A percentile compares a stretch with the other conserved stretches of the same genome.
These are phyloP conservation scores for Coleophoma cylindrospora DNA, from an alignment of 2,329 filamentous ascomycete species.

Conservation along the genomic window DNA sequence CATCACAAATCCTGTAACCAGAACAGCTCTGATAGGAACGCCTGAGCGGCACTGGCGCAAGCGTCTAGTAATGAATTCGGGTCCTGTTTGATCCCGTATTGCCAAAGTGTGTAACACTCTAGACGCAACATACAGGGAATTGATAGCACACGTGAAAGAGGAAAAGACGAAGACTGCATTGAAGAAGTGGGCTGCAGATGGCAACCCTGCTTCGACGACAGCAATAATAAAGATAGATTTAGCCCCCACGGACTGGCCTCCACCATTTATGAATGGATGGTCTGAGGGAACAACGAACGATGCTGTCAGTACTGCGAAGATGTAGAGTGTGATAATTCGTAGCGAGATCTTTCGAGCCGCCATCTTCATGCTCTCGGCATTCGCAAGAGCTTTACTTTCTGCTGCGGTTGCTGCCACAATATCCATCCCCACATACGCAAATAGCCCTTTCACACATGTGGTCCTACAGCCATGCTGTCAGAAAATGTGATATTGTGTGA, in stretches of 20 bases:
- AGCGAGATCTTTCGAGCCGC: conserved; percentile 33
- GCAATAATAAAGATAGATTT: conserved; percentile 34
- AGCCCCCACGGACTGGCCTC: conserved; percentile 28
- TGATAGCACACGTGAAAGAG: conserved; percentile 32
- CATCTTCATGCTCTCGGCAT: conserved; percentile 36
- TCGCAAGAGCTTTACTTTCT: conserved; percentile 28
- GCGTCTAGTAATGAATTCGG: conserved; percentile 34
- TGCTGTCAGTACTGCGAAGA: conserved; percentile 18
- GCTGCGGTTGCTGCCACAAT: conserved; percentile 33
- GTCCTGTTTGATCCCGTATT: conserved; percentile 31
- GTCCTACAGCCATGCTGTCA: conserved; percentile 20
- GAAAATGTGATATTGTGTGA: too few relatives aligned
- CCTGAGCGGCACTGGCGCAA: conserved; percentile 30
- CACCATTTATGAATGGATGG: conserved; percentile 35
- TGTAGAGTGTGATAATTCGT: conserved; percentile 27
- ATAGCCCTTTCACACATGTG: conserved; percentile 31
- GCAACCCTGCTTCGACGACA: conserved; percentile 31
- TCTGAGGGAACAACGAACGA: conserved; percentile 31
- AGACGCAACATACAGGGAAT: conserved; percentile 32
- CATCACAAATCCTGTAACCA: conserved; percentile 33
- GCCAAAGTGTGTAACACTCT: conserved; percentile 32
- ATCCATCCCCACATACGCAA: conserved; percentile 33
- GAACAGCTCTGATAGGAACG: conserved; percentile 32
- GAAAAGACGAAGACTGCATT: conserved; percentile 34
- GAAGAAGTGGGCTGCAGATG: conserved; percentile 30